Percentiles rank a stretch among this genome's conserved stretches.
Conservation (phyloP, 768 basidiomycete species). For the Paxillus involutus region DNA sequence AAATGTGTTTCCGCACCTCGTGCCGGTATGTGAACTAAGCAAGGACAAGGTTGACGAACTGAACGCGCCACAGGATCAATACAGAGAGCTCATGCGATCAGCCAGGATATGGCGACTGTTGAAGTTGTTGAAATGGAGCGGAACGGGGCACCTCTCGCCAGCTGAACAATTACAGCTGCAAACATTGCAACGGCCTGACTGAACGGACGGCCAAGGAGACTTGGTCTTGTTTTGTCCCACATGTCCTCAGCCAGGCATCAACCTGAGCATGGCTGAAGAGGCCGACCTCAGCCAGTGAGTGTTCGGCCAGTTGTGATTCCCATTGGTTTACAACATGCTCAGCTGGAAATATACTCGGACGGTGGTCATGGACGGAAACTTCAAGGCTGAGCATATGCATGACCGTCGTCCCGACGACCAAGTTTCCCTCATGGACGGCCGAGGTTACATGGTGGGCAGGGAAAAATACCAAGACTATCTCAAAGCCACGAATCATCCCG, state of each 20-base stretch:
- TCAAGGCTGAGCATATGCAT: slow-evolving; percentile 18
- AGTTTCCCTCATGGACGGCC: slow-evolving; percentile 3
- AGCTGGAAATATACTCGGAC: neutral
- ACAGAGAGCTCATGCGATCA: slow-evolving; percentile 15
- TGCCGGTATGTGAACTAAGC: neutral
- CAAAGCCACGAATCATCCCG: neutral
- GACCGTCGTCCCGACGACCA: neutral
- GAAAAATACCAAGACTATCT: neutral
- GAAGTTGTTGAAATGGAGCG: slow-evolving; percentile 20
- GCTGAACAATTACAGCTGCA: too few relatives aligned
- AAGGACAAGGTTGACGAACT: neutral
- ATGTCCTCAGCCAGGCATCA: slow-evolving; percentile 23
- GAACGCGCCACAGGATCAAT: slow-evolving; percentile 7
- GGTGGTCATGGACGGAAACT: slow-evolving; percentile 23
- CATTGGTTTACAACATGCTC: too few relatives aligned
- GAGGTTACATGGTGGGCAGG: neutral
- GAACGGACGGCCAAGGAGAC: too few relatives aligned
- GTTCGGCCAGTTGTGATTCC: too few relatives aligned
- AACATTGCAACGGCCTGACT: neutral
- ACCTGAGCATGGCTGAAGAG: too few relatives aligned
- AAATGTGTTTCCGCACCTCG: neutral
- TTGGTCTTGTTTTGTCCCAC: slow-evolving; percentile 20
- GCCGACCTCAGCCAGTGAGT: slow-evolving; percentile 17
- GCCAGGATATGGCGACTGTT: slow-evolving; percentile 15
- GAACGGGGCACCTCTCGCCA: neutral